Base-by-base conservation (phyloP, 2,329 filamentous ascomycete genomes). In the Epichloe brachyelytri region DNA sequence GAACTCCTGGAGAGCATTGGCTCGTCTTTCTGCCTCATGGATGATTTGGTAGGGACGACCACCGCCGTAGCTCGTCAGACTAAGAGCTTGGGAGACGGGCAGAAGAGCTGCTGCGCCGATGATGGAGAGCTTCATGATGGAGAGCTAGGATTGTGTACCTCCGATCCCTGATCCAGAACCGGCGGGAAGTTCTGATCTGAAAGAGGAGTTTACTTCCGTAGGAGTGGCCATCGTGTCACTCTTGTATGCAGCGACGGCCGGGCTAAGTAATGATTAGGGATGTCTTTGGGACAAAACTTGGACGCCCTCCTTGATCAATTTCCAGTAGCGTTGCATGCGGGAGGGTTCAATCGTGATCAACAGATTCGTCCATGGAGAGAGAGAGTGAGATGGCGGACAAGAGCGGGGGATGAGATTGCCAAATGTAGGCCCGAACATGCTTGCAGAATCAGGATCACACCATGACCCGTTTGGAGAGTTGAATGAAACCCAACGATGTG, bases 1-100 rank as follows among this genome's bases (percentile, higher is more conserved):
- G 3, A 68, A 56, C 20, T 69, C 59, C 26, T 69, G 66, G 2
- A 67, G 49, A 1, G 59, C 60, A 5, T 4, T 20, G 33, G 48
- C 50, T 26, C 63, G 56, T 43, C 60, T 55, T 5, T 59, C 51
- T 3, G 51, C 49, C 30, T 62, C 50, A 4, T 56, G 53, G 5
- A 65, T 53, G 10, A 61, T 36, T 15, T 56, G 52, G 12, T 58
- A 56, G 8, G 60, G 55, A 5, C 53, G 55, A 5, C 56, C 53
- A 0, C 56, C 33, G 22, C 55, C 33, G 20, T 57, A 51, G 33
- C 50, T 47, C 5, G 50, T 34, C 12, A 51, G 39, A 41, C 39
- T 46, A 20, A 60, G 41, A 20, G 53, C 55, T 10, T 33, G 38
- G 8, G 47, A 43, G 17, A 52, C 2, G 26, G 47, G 30, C 26